A percentile compares a stretch with the other conserved stretches of the same genome.
Evolutionary conservation across 2,329 filamentous ascomycete genomes (phyloP).

Genomic region (Rhinocladiella similis): DNA sequence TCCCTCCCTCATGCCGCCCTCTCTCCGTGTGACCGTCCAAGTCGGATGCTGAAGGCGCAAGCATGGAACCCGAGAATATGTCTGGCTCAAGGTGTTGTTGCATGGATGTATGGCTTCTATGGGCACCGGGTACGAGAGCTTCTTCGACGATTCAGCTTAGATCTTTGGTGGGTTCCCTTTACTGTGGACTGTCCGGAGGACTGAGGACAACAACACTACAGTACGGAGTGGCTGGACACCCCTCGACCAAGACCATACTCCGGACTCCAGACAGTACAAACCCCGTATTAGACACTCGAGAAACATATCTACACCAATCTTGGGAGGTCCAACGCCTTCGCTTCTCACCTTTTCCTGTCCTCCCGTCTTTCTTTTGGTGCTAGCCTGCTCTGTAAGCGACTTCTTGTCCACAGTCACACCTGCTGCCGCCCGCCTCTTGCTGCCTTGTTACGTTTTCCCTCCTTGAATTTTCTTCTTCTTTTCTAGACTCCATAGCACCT

Average conservation of each 20-base stretch:
- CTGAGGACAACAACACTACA: too few species aligned
- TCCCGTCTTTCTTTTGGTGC: not conserved
- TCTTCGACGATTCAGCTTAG: too few species aligned
- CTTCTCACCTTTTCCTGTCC: not conserved
- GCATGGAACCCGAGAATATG: not conserved
- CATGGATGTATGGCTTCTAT: not conserved
- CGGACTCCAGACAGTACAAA: too few species aligned
- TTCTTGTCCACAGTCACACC: constrained; percentile 4
- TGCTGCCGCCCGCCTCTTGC: constrained; percentile 25
- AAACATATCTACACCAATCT: too few species aligned
- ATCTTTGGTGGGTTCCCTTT: too few species aligned
- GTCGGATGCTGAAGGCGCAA: not conserved
- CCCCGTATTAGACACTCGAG: too few species aligned
- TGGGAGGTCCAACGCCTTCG: not conserved
- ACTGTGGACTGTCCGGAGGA: too few species aligned
- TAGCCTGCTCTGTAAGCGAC: not conserved
- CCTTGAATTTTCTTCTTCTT: constrained; percentile 7
- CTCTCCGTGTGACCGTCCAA: not conserved
- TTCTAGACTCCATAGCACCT: not conserved
- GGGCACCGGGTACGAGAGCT: too few species aligned
- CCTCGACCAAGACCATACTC: too few species aligned
- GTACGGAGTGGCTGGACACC: too few species aligned
- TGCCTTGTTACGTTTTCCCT: constrained; percentile 6
- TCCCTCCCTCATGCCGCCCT: not conserved
- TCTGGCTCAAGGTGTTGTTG: not conserved